Evolutionary conservation across 2,329 filamentous ascomycete genomes (phyloP).

Genomic region (Blastomyces emzantsi): DNA sequence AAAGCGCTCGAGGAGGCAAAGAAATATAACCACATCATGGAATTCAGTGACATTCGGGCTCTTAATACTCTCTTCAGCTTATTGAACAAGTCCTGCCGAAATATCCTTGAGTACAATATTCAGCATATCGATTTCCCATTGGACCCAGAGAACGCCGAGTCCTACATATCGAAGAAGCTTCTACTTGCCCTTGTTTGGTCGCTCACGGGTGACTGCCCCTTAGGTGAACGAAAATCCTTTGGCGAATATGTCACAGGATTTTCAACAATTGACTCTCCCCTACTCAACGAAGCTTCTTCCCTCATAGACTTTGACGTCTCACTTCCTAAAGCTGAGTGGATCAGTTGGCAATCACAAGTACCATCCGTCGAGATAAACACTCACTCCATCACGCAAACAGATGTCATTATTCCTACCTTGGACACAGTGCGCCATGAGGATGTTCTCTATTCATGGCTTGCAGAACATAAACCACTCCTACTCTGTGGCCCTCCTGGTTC

Average conservation of each 20-base stretch:
- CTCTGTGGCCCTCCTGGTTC: constrained; percentile 97
- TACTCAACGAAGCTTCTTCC: constrained; percentile 66
- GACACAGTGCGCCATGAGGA: constrained; percentile 98
- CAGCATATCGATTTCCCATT: constrained; percentile 92
- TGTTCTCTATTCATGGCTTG: constrained; percentile 98
- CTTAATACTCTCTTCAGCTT: constrained; percentile 91
- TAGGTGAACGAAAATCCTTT: constrained; percentile 77
- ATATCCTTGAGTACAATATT: constrained; percentile 89
- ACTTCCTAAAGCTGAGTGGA: constrained; percentile 81
- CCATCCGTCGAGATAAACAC: constrained; percentile 95
- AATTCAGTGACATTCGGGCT: constrained; percentile 84
- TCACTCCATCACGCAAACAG: constrained; percentile 94
- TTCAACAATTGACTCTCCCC: constrained; percentile 76
- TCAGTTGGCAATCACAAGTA: constrained; percentile 88
- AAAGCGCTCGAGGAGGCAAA: constrained; percentile 67
- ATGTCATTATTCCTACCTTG: constrained; percentile 94
- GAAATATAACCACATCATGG: constrained; percentile 92
- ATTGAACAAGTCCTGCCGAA: constrained; percentile 85
- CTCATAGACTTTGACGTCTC: constrained; percentile 94
- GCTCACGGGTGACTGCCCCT: constrained; percentile 86
- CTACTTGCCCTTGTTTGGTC: constrained; percentile 91
- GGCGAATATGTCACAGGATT: constrained; percentile 75
- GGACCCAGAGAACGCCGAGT: constrained; percentile 80
- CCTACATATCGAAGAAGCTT: constrained; percentile 86
- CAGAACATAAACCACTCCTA: constrained; percentile 93